Conservation (phyloP, 2,329 filamentous ascomycete genomes). For the Hymenoscyphus repandus region DNA sequence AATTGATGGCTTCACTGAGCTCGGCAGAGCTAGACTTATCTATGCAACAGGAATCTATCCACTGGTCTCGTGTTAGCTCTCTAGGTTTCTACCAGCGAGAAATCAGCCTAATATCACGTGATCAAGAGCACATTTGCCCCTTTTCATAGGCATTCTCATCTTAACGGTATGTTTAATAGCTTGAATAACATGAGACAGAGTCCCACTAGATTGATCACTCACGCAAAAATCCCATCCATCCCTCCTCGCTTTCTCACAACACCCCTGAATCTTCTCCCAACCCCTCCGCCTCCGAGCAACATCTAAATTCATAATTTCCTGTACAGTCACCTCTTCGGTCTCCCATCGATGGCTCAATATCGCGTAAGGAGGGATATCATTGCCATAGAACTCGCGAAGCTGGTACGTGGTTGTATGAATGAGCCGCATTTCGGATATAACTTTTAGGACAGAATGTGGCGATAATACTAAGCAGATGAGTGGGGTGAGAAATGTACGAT, state of each 20-base stretch:
- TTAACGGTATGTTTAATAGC: no score
- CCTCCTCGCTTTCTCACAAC: slow-evolving; percentile 1
- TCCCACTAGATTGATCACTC: neutral
- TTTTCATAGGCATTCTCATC: no score
- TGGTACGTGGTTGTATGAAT: slow-evolving; percentile 7
- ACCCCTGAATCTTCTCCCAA: slow-evolving; percentile 5
- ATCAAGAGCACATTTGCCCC: no score
- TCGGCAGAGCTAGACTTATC: slow-evolving; percentile 6
- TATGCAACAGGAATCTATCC: slow-evolving; percentile 8
- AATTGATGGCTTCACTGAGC: slow-evolving; percentile 7
- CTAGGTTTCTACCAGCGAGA: neutral
- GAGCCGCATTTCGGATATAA: slow-evolving; percentile 4
- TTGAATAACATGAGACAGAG: neutral
- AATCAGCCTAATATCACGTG: no score
- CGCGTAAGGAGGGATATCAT: slow-evolving; percentile 14
- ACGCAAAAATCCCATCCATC: slow-evolving; percentile 6
- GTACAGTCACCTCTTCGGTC: slow-evolving; percentile 10
- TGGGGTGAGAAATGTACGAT: neutral
- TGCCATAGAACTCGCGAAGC: slow-evolving; percentile 7
- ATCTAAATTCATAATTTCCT: slow-evolving; percentile 2
- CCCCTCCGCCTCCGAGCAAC: neutral
- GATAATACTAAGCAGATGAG: no score
- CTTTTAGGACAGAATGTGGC: no score
- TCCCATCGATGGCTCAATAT: slow-evolving; percentile 23
- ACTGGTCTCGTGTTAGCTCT: neutral